Conservation (phyloP, 306 rosid genomes). For the Cucurbita maxima region DNA sequence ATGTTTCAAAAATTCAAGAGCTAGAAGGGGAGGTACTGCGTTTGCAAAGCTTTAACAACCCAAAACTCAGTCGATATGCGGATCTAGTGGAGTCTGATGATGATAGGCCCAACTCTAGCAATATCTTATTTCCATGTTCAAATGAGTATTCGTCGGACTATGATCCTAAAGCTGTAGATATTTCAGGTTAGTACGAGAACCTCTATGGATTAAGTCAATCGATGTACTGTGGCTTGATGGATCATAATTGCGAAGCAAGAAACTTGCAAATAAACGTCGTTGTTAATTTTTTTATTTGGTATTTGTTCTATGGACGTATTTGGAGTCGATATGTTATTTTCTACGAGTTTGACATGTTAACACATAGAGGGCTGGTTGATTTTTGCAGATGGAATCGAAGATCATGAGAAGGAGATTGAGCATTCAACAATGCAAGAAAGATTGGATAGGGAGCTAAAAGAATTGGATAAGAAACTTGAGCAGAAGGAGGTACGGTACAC, state of each 20-base stretch:
- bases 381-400: conserved; percentile 47
- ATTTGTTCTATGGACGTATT: neutral
- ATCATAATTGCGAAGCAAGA: neutral
- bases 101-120: conserved; percentile 35
- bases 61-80: conserved; percentile 22
- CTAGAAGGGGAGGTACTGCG: conserved; percentile 52
- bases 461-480: conserved; percentile 81
- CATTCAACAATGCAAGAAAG: conserved; percentile 87
- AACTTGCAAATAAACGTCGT: neutral
- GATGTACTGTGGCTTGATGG: neutral
- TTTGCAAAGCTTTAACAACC: conserved; percentile 24
- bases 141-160: conserved; percentile 51
- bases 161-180: conserved; percentile 42
- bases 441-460: conserved; percentile 75
- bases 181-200: conserved; percentile 36
- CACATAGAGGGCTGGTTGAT: neutral
- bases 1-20: conserved; percentile 68
- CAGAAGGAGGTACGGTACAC: conserved; percentile 91
- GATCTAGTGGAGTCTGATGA: conserved; percentile 58
- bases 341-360: neutral
- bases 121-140: conserved; percentile 34
- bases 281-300: neutral
- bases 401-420: conserved; percentile 72
- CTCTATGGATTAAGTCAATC: neutral
- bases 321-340: neutral